These are phyloP conservation scores for Penicillium sp. DNA, from an alignment of 2,329 filamentous ascomycete genomes.

Conservation along the genomic window DNA sequence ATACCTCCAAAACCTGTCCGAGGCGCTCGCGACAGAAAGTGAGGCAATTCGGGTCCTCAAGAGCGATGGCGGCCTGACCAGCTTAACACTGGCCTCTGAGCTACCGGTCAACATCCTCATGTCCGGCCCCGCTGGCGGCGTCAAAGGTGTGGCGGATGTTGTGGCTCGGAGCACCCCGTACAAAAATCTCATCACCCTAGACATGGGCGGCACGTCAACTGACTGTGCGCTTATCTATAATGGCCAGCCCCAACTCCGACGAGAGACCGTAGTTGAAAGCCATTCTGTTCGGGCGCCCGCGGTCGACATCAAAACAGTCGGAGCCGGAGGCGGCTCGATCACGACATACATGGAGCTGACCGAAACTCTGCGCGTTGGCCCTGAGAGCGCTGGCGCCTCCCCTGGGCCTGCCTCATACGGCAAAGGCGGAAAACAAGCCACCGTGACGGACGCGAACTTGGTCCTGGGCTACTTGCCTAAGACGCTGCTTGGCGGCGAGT, in stretches of 20 bases:
- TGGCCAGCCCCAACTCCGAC: conserved; percentile 46
- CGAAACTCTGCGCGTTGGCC: conserved; percentile 52
- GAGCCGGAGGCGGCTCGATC: conserved; percentile 54
- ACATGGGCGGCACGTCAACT: conserved; percentile 56
- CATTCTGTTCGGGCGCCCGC: conserved; percentile 51
- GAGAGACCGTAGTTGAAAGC: conserved; percentile 49
- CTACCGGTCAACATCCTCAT: conserved; percentile 53
- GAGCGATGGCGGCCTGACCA: conserved; percentile 53
- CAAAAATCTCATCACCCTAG: conserved; percentile 53
- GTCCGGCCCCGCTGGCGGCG: conserved; percentile 55
- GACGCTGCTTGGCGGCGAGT: conserved; percentile 49
- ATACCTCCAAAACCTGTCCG: conserved; percentile 47
- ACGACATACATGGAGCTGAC: conserved; percentile 52
- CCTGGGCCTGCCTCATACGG: conserved; percentile 55
- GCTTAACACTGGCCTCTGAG: conserved; percentile 47
- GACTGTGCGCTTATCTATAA: conserved; percentile 51
- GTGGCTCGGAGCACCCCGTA: conserved; percentile 49
- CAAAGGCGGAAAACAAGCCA: conserved; percentile 49
- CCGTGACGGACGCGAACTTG: conserved; percentile 54
- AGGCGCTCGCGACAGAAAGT: conserved; percentile 44
- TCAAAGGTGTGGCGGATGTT: conserved; percentile 51
- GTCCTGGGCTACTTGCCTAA: conserved; percentile 52
- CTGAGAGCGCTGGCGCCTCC: conserved; percentile 52
- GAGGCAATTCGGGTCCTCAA: conserved; percentile 53
- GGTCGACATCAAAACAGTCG: conserved; percentile 53